These are phyloP conservation scores for Rhizoctonia solani DNA, from an alignment of 1,284 basidiomycete species.

Conservation along the genomic window DNA sequence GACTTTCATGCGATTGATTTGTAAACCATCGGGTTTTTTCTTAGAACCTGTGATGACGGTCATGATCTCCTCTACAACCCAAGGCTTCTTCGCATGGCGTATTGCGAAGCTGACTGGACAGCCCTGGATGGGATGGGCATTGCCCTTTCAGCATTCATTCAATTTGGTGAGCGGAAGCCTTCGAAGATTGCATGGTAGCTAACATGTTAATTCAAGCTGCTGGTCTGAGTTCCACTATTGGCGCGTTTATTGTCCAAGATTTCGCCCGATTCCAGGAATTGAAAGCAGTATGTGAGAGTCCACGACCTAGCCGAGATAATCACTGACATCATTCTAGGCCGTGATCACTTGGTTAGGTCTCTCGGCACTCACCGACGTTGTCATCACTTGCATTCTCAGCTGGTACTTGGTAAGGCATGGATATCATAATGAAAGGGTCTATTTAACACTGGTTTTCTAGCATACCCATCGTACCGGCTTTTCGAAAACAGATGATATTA, in stretches of 20 bases:
- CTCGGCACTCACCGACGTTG: slow-evolving; percentile 46
- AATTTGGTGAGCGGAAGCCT: slow-evolving; percentile 11
- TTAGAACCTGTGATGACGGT: slow-evolving; percentile 32
- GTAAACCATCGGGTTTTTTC: background rate
- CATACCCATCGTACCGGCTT: slow-evolving; percentile 51
- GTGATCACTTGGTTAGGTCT: slow-evolving; percentile 43
- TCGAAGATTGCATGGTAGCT: background rate
- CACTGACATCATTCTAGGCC: background rate
- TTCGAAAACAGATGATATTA: slow-evolving; percentile 46
- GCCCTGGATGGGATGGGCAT: slow-evolving; percentile 23
- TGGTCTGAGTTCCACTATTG: slow-evolving; percentile 46
- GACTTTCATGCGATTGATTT: background rate
- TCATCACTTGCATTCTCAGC: slow-evolving; percentile 48
- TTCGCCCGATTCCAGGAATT: slow-evolving; percentile 47
- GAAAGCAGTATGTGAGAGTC: slow-evolving; percentile 42
- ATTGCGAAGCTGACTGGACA: slow-evolving; percentile 27
- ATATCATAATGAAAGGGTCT: no score
- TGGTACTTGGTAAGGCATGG: slow-evolving; percentile 46
- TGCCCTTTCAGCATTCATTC: slow-evolving; percentile 31
- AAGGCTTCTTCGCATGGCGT: slow-evolving; percentile 35
- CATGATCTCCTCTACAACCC: slow-evolving; percentile 33
- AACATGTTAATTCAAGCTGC: slow-evolving; percentile 40
- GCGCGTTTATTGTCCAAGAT: slow-evolving; percentile 45
- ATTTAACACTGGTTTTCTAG: slow-evolving; percentile 40
- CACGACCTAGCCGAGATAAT: background rate